phyloP scores from a whole-genome alignment of 2,329 filamentous ascomycete genomes.

The Huntiella savannae region DNA sequence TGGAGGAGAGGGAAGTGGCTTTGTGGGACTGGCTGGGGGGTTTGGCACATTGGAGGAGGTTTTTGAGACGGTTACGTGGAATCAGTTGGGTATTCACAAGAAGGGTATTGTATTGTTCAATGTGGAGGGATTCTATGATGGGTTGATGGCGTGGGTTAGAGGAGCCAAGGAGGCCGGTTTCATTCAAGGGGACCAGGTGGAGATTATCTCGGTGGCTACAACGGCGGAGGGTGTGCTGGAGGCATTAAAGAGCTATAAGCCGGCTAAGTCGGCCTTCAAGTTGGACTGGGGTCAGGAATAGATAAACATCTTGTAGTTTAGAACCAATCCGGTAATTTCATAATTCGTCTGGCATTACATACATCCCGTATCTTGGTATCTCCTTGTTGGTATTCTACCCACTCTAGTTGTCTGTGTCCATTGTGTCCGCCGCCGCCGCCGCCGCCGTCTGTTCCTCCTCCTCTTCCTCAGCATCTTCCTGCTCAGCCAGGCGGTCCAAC shows the following conservation, averaged over 20 bases:
- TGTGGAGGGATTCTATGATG: constrained; percentile 81
- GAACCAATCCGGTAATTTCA: neutral
- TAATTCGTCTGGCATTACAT: neutral
- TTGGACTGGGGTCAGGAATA: constrained; percentile 61
- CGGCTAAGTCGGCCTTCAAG: constrained; percentile 56
- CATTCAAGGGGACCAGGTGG: constrained; percentile 47
- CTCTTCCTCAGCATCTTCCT: constrained; percentile 22
- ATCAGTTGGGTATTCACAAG: constrained; percentile 83
- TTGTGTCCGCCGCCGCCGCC: constrained; percentile 20
- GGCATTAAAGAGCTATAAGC: constrained; percentile 53
- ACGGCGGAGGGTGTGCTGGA: constrained; percentile 53
- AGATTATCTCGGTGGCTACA: constrained; percentile 62
- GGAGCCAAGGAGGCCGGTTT: constrained; percentile 62
- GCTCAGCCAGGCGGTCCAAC: constrained; percentile 54
- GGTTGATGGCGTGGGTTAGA: constrained; percentile 62
- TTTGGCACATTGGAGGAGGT: constrained; percentile 95
- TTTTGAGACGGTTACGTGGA: constrained; percentile 83
- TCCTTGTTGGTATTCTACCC: constrained; percentile 13
- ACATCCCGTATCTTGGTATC: constrained; percentile 4
- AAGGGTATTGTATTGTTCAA: constrained; percentile 67
- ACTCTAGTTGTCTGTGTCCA: constrained; percentile 13
- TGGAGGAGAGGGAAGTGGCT: constrained; percentile 67
- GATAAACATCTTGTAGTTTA: constrained; percentile 6
- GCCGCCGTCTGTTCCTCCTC: constrained; percentile 21
- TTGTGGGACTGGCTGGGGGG: constrained; percentile 73